Evolutionary conservation across 2,329 filamentous ascomycete genomes (phyloP).

Genomic region (Fusarium sp.): DNA sequence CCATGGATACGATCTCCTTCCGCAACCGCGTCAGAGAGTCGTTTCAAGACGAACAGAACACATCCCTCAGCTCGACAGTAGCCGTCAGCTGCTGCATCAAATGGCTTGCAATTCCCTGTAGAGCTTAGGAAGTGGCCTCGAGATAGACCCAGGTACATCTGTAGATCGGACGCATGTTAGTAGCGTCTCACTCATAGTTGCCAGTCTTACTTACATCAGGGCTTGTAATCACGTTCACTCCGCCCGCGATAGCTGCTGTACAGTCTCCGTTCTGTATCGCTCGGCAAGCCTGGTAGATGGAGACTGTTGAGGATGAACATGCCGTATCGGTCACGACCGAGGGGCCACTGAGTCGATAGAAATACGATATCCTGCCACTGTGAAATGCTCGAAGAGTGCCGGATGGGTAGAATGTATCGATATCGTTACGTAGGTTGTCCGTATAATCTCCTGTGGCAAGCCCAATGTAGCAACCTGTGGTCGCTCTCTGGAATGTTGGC

Average conservation of each 20-base stretch:
- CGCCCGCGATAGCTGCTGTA: conserved; percentile 5
- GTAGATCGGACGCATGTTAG: not conserved
- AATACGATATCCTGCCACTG: conserved; percentile 7
- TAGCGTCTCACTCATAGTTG: not conserved
- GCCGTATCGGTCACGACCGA: conserved; percentile 6
- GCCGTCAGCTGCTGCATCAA: conserved; percentile 1
- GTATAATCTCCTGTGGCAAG: conserved; percentile 4
- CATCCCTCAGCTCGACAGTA: conserved; percentile 10
- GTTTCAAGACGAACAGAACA: not conserved
- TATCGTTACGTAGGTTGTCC: not conserved
- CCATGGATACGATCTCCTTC: conserved; percentile 8
- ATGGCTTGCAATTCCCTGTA: conserved; percentile 11
- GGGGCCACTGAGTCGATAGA: conserved; percentile 5
- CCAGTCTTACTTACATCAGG: conserved; percentile 5
- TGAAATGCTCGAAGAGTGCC: conserved; percentile 4
- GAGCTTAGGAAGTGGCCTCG: conserved; percentile 11
- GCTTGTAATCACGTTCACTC: conserved; percentile 6
- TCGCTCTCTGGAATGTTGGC: not conserved
- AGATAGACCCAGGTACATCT: conserved; percentile 7
- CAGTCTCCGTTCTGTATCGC: conserved; percentile 11
- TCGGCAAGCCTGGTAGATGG: conserved; percentile 5
- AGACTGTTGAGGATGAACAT: conserved; percentile 2
- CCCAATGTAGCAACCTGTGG: conserved; percentile 1
- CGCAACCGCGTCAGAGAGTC: not conserved
- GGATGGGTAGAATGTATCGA: conserved; percentile 3